A percentile compares a stretch with the other conserved stretches of the same genome.
These are phyloP conservation scores for Nicotiana rustica DNA, from an alignment of 305 asterid genomes.

Conservation along the genomic window DNA sequence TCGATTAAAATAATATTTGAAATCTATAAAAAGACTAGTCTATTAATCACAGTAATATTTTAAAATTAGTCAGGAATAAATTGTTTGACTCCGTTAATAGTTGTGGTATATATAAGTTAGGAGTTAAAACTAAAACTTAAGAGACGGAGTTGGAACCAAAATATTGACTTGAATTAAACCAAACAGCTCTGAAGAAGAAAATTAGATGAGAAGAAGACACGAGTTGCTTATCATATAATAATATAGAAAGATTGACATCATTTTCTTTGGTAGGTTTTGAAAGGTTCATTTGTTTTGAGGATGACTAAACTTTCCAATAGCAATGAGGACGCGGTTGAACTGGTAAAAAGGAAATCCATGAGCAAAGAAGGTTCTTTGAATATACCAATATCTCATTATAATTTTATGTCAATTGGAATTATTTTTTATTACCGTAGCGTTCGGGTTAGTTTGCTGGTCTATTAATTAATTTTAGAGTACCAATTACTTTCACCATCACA, in stretches of 20 bases:
- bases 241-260: constrained; percentile 35
- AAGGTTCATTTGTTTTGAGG: constrained; percentile 44
- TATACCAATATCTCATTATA: background rate
- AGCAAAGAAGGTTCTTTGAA: constrained; percentile 33
- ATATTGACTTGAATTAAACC: background rate
- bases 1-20: background rate
- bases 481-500: too few relatives aligned
- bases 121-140: too few relatives aligned
- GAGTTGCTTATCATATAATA: background rate
- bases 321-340: constrained; percentile 57
- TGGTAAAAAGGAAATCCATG: constrained; percentile 36
- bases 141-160: background rate
- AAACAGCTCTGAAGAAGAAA: background rate
- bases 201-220: background rate
- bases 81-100: too few relatives aligned
- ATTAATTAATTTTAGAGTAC: too few relatives aligned
- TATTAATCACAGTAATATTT: background rate
- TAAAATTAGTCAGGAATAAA: background rate
- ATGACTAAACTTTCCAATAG: constrained; percentile 47
- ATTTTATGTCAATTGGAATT: constrained; percentile 21
- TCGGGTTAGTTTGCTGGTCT: too few relatives aligned
- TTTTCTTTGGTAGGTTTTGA: constrained; percentile 67
- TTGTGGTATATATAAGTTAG: too few relatives aligned
- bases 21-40: background rate
- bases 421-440: background rate